Percentiles rank a stretch among this genome's conserved stretches.
phyloP scores from a whole-genome alignment of 208 protist genomes.

The Wallacemonas sp. region DNA sequence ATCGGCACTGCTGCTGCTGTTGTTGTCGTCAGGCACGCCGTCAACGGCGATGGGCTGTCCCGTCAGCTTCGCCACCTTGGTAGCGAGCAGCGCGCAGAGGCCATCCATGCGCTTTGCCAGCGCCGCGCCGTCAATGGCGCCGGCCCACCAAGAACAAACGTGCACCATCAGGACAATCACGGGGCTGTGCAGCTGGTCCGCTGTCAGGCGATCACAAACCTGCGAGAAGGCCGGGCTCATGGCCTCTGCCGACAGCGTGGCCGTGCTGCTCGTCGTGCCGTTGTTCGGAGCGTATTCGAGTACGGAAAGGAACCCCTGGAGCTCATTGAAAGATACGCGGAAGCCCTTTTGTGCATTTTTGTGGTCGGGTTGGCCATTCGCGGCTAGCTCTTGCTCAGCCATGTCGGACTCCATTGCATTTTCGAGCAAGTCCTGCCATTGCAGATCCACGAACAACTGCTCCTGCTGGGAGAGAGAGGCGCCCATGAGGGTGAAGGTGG shows the following conservation, averaged over 20 bases:
- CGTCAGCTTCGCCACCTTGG: neutral
- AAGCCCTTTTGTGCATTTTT: constrained; percentile 33
- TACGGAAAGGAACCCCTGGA: constrained; percentile 66
- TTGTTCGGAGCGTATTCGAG: constrained; percentile 22
- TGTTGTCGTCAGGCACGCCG: neutral
- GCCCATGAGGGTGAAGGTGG: too few relatives aligned
- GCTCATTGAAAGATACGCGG: constrained; percentile 65
- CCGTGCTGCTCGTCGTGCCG: neutral
- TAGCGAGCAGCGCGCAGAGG: constrained; percentile 29
- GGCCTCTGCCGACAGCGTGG: neutral
- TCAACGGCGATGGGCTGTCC: too few relatives aligned
- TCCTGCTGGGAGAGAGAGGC: constrained; percentile 64
- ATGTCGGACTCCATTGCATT: constrained; percentile 43
- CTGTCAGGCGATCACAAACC: constrained; percentile 32
- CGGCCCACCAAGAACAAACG: constrained; percentile 56
- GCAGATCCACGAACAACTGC: constrained; percentile 57
- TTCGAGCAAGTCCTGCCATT: constrained; percentile 65
- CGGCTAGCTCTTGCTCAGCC: neutral
- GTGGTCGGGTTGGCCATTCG: neutral
- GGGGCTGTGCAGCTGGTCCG: constrained; percentile 43
- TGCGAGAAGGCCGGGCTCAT: constrained; percentile 40
- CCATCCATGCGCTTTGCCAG: constrained; percentile 35
- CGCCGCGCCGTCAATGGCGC: constrained; percentile 25
- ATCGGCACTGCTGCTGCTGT: neutral
- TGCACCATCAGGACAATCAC: constrained; percentile 67